Evolutionary conservation across 257 asterid genomes (phyloP).

Genomic region (Anisodus tanguticus): DNA sequence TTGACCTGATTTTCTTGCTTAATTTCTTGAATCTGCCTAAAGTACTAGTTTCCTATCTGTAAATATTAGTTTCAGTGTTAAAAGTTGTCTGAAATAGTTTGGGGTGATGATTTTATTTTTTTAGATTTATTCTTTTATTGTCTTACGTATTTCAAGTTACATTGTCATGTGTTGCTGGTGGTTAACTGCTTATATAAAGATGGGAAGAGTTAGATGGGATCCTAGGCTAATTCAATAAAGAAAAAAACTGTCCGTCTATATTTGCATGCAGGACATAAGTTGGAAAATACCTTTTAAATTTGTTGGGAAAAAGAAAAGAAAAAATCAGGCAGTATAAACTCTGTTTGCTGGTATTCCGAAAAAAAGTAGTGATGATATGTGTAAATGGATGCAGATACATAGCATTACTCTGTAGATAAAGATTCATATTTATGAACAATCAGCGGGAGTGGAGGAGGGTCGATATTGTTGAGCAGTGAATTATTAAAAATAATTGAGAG

Average conservation of each 20-base stretch:
- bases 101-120: not conserved
- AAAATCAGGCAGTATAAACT: not conserved
- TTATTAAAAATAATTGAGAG: not conserved
- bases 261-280: not conserved
- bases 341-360: not conserved
- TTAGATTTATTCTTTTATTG: not conserved
- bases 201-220: conserved; percentile 9
- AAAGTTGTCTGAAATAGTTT: not conserved
- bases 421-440: not conserved
- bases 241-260: not conserved
- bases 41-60: not conserved
- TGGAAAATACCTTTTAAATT: not conserved
- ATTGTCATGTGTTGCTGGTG: not conserved
- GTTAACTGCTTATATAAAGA: not conserved
- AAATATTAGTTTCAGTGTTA: not conserved
- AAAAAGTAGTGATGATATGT: not conserved
- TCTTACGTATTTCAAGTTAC: not conserved
- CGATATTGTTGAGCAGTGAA: not conserved
- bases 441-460: not conserved
- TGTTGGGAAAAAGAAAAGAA: not conserved
- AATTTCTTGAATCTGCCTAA: not conserved
- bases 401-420: not conserved
- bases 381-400: not conserved
- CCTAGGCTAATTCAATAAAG: conserved; percentile 5
- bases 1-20: not conserved